Evolutionary conservation across 169 alveolate species (phyloP).

Genomic region (Plasmodium ovale): DNA sequence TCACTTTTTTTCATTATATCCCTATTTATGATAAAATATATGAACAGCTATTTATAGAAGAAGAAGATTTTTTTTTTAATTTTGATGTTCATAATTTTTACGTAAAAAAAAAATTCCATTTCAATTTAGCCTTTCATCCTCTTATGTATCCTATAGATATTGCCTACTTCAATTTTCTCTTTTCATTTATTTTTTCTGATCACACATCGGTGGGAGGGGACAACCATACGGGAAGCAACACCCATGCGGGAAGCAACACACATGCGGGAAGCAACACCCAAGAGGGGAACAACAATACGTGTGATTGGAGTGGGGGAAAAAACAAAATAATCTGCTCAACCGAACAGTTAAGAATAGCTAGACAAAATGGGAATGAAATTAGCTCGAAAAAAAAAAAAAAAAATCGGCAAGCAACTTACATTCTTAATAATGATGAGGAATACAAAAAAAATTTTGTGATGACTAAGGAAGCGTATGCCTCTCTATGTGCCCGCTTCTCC

Average conservation of each 20-base stretch:
- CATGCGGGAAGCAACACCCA: background rate
- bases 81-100: conserved; percentile 30
- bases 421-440: background rate
- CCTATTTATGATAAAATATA: conserved; percentile 17
- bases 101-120: conserved; percentile 18
- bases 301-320: background rate
- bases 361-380: too few species aligned
- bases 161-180: conserved; percentile 45
- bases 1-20: conserved; percentile 39
- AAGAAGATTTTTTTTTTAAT: conserved; percentile 47
- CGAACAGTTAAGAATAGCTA: background rate
- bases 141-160: conserved; percentile 33
- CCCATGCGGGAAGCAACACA: background rate
- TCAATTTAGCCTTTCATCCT: conserved; percentile 30
- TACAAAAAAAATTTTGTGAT: conserved; percentile 7
- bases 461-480: background rate
- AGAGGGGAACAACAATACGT: background rate
- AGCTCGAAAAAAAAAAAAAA: background rate
- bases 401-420: background rate
- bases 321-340: background rate
- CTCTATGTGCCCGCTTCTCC: background rate
- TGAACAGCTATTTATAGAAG: conserved; percentile 41
- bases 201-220: background rate
- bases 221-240: background rate
- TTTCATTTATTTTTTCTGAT: conserved; percentile 27